phyloP scores from a whole-genome alignment of 2,329 filamentous ascomycete species.

The Thelonectria discophora region DNA sequence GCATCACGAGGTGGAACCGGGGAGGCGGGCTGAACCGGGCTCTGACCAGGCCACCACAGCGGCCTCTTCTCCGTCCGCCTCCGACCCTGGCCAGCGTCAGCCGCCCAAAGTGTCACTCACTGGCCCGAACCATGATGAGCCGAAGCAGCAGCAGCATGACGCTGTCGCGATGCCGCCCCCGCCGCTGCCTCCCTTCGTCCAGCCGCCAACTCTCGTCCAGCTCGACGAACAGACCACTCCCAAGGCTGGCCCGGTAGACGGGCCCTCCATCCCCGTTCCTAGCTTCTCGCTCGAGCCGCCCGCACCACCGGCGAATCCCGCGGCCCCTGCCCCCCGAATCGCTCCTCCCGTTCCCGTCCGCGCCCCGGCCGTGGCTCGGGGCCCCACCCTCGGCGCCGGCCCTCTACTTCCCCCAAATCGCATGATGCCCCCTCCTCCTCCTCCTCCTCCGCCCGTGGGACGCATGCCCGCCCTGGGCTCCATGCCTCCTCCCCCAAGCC shows the following conservation, averaged over 20 bases:
- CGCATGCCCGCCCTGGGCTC: constrained; percentile 25
- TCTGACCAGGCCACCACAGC: constrained; percentile 33
- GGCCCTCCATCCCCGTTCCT: constrained; percentile 49
- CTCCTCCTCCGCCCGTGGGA: constrained; percentile 28
- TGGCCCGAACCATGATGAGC: constrained; percentile 15
- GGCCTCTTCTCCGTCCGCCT: constrained; percentile 31
- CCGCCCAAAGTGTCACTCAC: constrained; percentile 16
- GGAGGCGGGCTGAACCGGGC: constrained; percentile 38
- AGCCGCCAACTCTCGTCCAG: constrained; percentile 37
- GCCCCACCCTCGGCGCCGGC: constrained; percentile 26
- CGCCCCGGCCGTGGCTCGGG: constrained; percentile 27
- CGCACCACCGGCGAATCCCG: constrained; percentile 38
- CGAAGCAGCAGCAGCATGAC: constrained; percentile 34
- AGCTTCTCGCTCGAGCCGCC: constrained; percentile 56
- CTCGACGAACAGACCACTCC: constrained; percentile 60
- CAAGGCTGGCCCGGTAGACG: constrained; percentile 52
- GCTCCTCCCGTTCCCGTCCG: constrained; percentile 31
- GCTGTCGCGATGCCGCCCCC: constrained; percentile 51
- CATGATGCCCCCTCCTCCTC: constrained; percentile 45
- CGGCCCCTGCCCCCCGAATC: constrained; percentile 33
- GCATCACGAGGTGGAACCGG: constrained; percentile 40
- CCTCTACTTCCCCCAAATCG: constrained; percentile 29
- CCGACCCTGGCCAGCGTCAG: constrained; percentile 24
- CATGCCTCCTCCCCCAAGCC: constrained; percentile 37
- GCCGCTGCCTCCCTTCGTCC: constrained; percentile 46